A percentile compares a stretch with the other conserved stretches of the same genome.
phyloP scores from a whole-genome alignment of 192 early-diverging fungal genomes.

The Coemansia sp. region DNA sequence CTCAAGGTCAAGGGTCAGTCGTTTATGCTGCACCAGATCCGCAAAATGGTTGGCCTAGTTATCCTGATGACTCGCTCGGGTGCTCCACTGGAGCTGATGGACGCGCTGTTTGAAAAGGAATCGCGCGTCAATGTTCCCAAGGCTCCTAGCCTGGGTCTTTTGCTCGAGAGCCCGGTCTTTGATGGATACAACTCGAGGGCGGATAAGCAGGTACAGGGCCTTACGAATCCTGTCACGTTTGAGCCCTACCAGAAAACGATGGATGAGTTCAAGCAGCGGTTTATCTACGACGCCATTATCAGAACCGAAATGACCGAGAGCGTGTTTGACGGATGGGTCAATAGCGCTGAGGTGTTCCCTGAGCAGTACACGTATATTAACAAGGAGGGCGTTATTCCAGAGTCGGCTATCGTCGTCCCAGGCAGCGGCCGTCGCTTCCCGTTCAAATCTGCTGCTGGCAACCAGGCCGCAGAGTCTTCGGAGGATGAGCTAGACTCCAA shows the following conservation, averaged over 20 bases:
- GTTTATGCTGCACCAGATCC: constrained; percentile 99
- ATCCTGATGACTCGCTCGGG: constrained; percentile 78
- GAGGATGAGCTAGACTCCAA: constrained; percentile 42
- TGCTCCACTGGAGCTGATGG: constrained; percentile 73
- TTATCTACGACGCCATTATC: constrained; percentile 82
- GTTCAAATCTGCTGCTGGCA: constrained; percentile 1
- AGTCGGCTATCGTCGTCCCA: constrained; percentile 47
- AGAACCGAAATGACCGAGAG: constrained; percentile 71
- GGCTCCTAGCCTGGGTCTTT: constrained; percentile 88
- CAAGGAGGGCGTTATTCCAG: constrained; percentile 51
- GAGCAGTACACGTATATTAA: constrained; percentile 56
- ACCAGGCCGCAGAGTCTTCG: constrained; percentile 24
- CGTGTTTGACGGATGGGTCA: constrained; percentile 61
- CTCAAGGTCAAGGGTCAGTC: constrained; percentile 93
- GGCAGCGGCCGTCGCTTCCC: constrained; percentile 12
- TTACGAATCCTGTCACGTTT: constrained; percentile 60
- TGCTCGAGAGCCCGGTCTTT: constrained; percentile 83
- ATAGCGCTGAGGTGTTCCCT: constrained; percentile 49
- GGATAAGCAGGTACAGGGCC: constrained; percentile 22
- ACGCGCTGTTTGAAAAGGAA: constrained; percentile 62
- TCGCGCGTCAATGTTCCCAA: constrained; percentile 94
- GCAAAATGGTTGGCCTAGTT: constrained; percentile 97
- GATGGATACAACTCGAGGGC: constrained; percentile 65
- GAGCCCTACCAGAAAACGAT: constrained; percentile 71
- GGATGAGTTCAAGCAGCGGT: constrained; percentile 84